Conservation (phyloP, 768 basidiomycete species). For the Boletus pseudopeckii region DNA sequence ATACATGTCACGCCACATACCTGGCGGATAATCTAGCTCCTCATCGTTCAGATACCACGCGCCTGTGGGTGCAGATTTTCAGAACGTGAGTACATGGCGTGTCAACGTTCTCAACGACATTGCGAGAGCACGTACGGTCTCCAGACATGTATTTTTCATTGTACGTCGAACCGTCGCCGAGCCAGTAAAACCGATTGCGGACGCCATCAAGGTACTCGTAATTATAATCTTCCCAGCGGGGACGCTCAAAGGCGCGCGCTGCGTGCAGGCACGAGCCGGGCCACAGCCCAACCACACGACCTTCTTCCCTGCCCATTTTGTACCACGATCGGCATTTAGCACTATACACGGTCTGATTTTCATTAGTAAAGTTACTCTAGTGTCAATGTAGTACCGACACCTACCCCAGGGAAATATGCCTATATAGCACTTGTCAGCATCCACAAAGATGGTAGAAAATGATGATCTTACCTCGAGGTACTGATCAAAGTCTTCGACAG, state of each 20-base stretch:
- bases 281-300: constrained; percentile 56
- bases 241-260: constrained; percentile 44
- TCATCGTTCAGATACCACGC: constrained; percentile 17
- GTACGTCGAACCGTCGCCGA: constrained; percentile 59
- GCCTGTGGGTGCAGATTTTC: neutral
- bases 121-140: constrained; percentile 19
- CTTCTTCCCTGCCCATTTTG: constrained; percentile 53
- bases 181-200: constrained; percentile 53
- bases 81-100: neutral
- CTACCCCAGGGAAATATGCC: constrained; percentile 18
- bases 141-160: constrained; percentile 31
- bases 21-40: constrained; percentile 13
- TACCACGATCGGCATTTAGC: constrained; percentile 64
- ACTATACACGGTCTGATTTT: constrained; percentile 50
- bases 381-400: neutral
- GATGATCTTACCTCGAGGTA: constrained; percentile 42
- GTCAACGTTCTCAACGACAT: neutral
- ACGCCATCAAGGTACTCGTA: constrained; percentile 44
- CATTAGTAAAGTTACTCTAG: neutral
- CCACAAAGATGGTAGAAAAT: too few species aligned
- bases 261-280: constrained; percentile 58
- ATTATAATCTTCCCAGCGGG: constrained; percentile 64
- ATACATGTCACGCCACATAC: neutral
- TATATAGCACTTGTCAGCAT: neutral
- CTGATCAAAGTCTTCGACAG: too few species aligned